Evolutionary conservation across 495 filamentous ascomycete genomes (phyloP).

Genomic region (Coniosporium apollinis): DNA sequence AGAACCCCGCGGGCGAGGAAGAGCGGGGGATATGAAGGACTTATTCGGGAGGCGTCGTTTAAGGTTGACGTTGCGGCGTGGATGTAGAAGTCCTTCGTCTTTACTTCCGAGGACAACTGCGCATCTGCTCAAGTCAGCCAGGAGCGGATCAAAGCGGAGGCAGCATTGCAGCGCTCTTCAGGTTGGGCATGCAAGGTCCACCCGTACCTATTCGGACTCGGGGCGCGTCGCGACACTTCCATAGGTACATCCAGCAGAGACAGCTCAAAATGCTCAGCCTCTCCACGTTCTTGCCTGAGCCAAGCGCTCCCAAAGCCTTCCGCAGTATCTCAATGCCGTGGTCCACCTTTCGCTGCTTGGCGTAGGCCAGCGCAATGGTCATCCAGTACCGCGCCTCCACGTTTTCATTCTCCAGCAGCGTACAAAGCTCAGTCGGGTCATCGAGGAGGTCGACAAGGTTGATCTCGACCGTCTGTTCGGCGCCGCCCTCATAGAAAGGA

Average conservation of each 20-base stretch:
- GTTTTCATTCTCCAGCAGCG: slow-evolving; percentile 78
- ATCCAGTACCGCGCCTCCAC: slow-evolving; percentile 86
- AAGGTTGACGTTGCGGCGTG: slow-evolving; percentile 76
- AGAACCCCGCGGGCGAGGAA: slow-evolving; percentile 86
- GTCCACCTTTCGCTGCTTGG: slow-evolving; percentile 82
- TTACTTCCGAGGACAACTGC: slow-evolving; percentile 45
- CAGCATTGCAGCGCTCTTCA: no score
- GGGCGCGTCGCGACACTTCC: slow-evolving; percentile 84
- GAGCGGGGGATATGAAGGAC: slow-evolving; percentile 73
- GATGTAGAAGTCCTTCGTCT: slow-evolving; percentile 84
- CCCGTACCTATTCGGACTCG: slow-evolving; percentile 28
- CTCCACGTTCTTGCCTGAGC: slow-evolving; percentile 56
- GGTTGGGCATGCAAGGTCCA: slow-evolving; percentile 31
- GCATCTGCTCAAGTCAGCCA: slow-evolving; percentile 17
- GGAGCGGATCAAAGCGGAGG: not conserved
- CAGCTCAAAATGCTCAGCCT: slow-evolving; percentile 69
- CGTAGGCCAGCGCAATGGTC: slow-evolving; percentile 89
- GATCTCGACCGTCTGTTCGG: slow-evolving; percentile 76
- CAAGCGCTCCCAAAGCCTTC: slow-evolving; percentile 61
- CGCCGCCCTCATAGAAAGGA: slow-evolving; percentile 59
- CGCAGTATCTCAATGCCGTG: slow-evolving; percentile 87
- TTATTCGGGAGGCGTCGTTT: slow-evolving; percentile 88
- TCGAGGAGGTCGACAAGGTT: slow-evolving; percentile 79
- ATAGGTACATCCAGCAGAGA: slow-evolving; percentile 82
- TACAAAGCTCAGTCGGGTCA: slow-evolving; percentile 90